Base-by-base conservation (phyloP, 225 moss, liverwort and hornwort species). In the Bryoerythrophyllum caledonicum region DNA sequence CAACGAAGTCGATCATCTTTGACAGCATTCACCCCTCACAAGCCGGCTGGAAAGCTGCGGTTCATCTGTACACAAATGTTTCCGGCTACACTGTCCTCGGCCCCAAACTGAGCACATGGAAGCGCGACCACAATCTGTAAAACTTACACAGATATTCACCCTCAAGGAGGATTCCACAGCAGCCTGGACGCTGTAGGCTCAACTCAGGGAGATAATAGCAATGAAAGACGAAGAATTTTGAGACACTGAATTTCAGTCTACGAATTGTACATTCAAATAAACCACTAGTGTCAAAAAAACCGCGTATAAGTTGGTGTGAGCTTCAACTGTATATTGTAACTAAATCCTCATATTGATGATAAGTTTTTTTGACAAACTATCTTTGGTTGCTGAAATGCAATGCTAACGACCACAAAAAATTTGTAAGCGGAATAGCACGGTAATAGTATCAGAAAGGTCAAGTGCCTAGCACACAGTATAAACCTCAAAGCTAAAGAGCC, bases 11-110 rank as follows among this genome's bases (percentile, higher is more conserved):
- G 4, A 27, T 84, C 65, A 87, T 84, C 79, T 87, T 87, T 67
- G 87, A 87, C 65, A 44, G 55, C 74, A 87, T 87, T 65, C 87
- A 82, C 70, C 87, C 84, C 55, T 76, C 84, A 17, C 82, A 87
- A 67, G 84, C 84, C 2, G 84, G 72, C 27, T 87, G 87, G 84
- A 87, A 87, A 75, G 77, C 79, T 19, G 60, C 76, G 17, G 60
- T 87, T 54, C 38, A 77, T 38, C 77, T 87, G 52, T 84, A 87
- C 27, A 26, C 82, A 40, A 67, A 66, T 43, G 74, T 75, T 53
- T 53, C 84, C 52, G 87, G 84, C 11, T 87, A 81, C 71, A 87
- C 87, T 24, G 63, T 15, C 30, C 68, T 87, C 43, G 87, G 87
- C 40, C 87, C 87, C 49, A 62, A 76, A 70, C 71, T 87, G 24